A percentile compares a stretch with the other conserved stretches of the same genome.
These are phyloP conservation scores for Leptographium flavum DNA, from an alignment of 2,329 filamentous ascomycete genomes.

Conservation along the genomic window DNA sequence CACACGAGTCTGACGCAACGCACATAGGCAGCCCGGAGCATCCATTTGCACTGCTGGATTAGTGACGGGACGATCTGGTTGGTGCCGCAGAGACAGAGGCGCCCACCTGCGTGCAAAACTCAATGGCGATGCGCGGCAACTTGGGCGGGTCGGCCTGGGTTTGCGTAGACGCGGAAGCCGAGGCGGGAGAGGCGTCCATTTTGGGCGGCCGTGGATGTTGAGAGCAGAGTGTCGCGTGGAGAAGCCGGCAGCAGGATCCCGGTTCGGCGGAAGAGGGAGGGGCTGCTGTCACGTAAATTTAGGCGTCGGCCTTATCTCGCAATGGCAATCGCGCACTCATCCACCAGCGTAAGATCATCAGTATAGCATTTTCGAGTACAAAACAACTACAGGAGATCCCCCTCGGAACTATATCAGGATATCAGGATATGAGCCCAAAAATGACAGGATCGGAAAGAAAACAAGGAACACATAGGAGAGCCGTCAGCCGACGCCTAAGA, in stretches of 20 bases:
- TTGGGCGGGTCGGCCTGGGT: slow-evolving; percentile 15
- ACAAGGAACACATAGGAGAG: not conserved
- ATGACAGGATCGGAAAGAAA: slow-evolving; percentile 1
- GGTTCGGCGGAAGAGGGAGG: no score
- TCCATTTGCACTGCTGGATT: slow-evolving; percentile 62
- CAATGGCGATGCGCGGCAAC: slow-evolving; percentile 69
- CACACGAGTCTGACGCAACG: slow-evolving; percentile 13
- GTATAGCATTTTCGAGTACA: not conserved
- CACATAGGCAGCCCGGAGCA: slow-evolving; percentile 76
- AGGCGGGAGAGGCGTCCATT: not conserved
- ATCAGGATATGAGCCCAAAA: slow-evolving; percentile 2
- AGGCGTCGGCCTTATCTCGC: no score
- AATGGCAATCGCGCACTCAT: no score
- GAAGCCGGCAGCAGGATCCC: no score
- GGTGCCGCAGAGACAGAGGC: not conserved
- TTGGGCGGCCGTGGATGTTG: not conserved
- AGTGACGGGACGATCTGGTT: not conserved
- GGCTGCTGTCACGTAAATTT: no score
- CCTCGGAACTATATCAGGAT: slow-evolving; percentile 5
- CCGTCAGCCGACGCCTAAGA: not conserved
- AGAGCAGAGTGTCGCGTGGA: no score
- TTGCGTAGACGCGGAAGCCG: not conserved
- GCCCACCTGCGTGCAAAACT: slow-evolving; percentile 58
- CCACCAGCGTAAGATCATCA: not conserved
- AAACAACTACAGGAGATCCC: slow-evolving; percentile 2